Base-by-base conservation (phyloP, 805 yeast genomes). In the Nakazawaea sp. region DNA sequence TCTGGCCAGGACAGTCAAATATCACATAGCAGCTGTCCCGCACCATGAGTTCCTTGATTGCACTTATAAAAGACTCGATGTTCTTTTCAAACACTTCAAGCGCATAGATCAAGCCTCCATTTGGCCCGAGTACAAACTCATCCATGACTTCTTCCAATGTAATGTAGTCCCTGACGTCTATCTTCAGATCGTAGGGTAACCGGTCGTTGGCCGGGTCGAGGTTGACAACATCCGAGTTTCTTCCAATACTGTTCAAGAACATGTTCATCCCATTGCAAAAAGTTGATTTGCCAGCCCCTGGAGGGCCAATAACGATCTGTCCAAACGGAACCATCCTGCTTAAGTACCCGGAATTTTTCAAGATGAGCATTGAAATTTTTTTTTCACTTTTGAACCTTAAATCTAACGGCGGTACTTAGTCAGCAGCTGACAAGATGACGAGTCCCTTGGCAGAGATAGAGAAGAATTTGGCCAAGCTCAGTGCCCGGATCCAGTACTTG, bases 201-300 rank as follows among this genome's bases (percentile, higher is more conserved):
- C 65, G 52, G 44, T 73, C 79, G 47, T 76, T 76, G 2, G 82
- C 81, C 1, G 97, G 97, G 54, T 92, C 99, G 45, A 92, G 68
- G 53, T 92, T 92, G 16, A 92, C 65, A 2, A 92, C 71, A n/a
- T 85, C 68, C 33, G 84, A 78, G 49, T 85, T 82, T 43, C 99
- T 66, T 5, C 99, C 99, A 35, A 94, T 88, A 2, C 97, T 96
- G 42, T 84, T 81, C 49, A 90, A 70, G 58, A 92, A 92, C 63
- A 92, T 97, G 45, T 73, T 73, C 78, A 90, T 78, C 30, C 98
- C 99, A 55, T 78, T 68, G 56, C 97, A 89, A 55, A 86, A 92
- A 0, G 98, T 94, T 0, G 96, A 85, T 53, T 92, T 92, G 1
- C 99, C 99, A 0, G 95, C 73, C 1, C 98, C 99, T 1, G 99